Conservation (phyloP, 768 basidiomycete species). For the Naganishia vaughanmartiniae region DNA sequence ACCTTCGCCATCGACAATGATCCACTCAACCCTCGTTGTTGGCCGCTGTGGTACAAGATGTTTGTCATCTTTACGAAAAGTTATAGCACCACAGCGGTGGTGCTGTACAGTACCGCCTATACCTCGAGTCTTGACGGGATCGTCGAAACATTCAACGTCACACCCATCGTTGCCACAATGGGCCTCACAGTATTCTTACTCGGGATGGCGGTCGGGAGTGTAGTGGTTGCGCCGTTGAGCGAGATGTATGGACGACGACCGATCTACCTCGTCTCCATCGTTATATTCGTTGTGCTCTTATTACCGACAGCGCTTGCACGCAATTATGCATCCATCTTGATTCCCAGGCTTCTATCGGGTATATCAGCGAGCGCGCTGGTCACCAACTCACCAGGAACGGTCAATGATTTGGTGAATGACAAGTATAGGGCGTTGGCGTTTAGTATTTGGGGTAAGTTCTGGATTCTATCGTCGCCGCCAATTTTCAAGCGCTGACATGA, state of each 20-base stretch:
- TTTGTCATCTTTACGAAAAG: constrained; percentile 18
- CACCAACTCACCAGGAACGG: constrained; percentile 38
- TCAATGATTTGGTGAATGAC: constrained; percentile 36
- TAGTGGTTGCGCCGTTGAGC: constrained; percentile 59
- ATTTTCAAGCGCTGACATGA: not conserved
- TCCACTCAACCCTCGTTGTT: constrained; percentile 8
- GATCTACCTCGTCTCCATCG: constrained; percentile 59
- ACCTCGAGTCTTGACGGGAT: constrained; percentile 41
- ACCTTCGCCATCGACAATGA: constrained; percentile 4
- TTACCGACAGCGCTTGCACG: constrained; percentile 64
- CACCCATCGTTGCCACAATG: constrained; percentile 59
- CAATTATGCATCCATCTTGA: constrained; percentile 54
- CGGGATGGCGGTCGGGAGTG: constrained; percentile 55
- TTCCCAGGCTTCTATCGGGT: constrained; percentile 24
- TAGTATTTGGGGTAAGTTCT: constrained; percentile 34
- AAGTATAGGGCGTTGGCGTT: constrained; percentile 64
- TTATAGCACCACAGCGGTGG: constrained; percentile 24
- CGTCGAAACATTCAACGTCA: constrained; percentile 57
- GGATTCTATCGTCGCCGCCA: too few relatives aligned
- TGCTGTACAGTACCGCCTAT: constrained; percentile 26
- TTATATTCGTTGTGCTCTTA: constrained; percentile 59
- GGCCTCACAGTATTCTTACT: constrained; percentile 66
- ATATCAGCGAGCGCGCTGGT: constrained; percentile 23
- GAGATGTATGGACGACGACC: constrained; percentile 62
- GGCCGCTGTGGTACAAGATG: constrained; percentile 20